Base-by-base conservation (phyloP, 1,139 yeast species). In the Kazachstania sp. region DNA sequence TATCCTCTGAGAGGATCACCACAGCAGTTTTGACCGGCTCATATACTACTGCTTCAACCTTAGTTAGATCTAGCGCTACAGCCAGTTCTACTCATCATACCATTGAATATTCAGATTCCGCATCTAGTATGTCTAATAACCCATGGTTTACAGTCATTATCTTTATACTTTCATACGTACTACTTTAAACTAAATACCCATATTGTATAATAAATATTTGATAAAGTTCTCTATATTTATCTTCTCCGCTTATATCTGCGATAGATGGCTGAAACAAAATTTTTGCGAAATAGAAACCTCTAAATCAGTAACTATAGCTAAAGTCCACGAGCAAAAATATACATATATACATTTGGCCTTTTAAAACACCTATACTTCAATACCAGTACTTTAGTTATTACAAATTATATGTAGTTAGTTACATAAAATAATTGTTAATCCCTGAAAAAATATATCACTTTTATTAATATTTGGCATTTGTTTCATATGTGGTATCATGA, bases 401-500 rank as follows among this genome's bases (percentile, higher is more conserved):
- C 6, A 23, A 23, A 23, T 23, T 23, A 23, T 9, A 23, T 7
- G 8, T 23, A 7, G n/a, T 23, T 23, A 23, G 8, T 23, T 23
- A 23, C 28, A 23, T 7, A 7, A 23, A 23, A 23, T 3, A 4
- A 7, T 3, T 23, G 8, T 23, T 23, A 7, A 23, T 7, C 6
- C 28, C 5, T 7, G 28, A 23, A 23, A 23, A 23, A 9, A 23
- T 23, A 23, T 23, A 23, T 23, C 6, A 36, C 6, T n/a, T 20
- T n/a, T 4, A 36, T 30, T 38, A 38, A 30, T 38, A 38, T 18
- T 19, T 28, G 12, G 42, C 42, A 13, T 28, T 39, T 11, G 42
- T 16, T 31, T 39, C 42, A 30, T 29, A 39, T 16, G 35, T 29
- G n/a, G 42, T 39, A 31, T 39, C 35, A 18, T 39, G 42, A 28